Evolutionary conservation across 108 stramenopile genomes (phyloP), one percentile per base, ranked within the genome.

Genomic region (Epithemia pelagica): DNA sequence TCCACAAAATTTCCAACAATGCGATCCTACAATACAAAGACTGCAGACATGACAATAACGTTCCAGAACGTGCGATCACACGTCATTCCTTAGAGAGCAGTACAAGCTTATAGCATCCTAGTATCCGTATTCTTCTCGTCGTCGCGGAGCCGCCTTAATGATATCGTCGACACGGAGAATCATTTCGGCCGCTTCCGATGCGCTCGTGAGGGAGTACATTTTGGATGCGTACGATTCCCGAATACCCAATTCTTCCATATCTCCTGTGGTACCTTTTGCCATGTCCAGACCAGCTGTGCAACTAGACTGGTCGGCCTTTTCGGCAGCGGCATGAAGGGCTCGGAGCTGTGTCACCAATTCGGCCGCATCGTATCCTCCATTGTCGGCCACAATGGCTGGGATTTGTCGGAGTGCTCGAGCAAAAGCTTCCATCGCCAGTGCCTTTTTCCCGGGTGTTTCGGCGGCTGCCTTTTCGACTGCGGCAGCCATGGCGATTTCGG

Each of bases 161-260:
- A 99, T 99, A 70, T 98, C 91, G 59, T 99, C 99, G 2, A 98
- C 97, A 30, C 99, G 90, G 52, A 99, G 74, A 74, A 99, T 94
- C 97, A 99, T 98, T 71, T 99, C 99, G 0, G 98, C 98, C 0
- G 99, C 99, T 75, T 99, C 99, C 53, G 93, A 86, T 0, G 99
- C 98, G 65, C 95, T 95, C 54, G 96, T 74, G 21, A 99, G 73
- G 15, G 98, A 97, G 63, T 97, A 94, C 28, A 97, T 77, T 75
- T 99, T 99, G 74, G 87, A 88, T 73, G 93, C 96, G 81, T 84
- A 98, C 22, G 86, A 70, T 78, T 99, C 99, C 59, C 90, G 82
- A 65, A 99, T 91, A 29, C 98, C 99, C 65, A 99, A 77, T 65
- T 92, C 86, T 18, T 75, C 75, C 97, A 99, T 99, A 78, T 97